Percentiles rank a stretch among this genome's conserved stretches.
Conservation (phyloP, 371 early-diverging fungal species). For the Lichtheimia corymbifera region DNA sequence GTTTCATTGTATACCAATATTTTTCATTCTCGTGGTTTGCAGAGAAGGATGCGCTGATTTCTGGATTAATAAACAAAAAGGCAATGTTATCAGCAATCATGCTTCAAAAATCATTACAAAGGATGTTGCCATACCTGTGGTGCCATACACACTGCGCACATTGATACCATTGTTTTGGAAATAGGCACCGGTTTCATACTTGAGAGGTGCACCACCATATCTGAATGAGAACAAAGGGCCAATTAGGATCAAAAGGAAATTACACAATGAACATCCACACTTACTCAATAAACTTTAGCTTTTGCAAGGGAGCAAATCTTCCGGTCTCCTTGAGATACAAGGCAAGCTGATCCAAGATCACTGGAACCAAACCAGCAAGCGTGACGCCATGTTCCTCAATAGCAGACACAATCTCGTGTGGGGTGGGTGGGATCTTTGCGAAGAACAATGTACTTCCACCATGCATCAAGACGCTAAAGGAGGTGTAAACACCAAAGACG, state of each 20-base stretch:
- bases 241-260: neutral
- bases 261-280: too few species aligned
- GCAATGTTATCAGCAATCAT: neutral
- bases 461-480: neutral
- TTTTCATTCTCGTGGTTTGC: neutral
- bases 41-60: neutral
- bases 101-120: too few species aligned
- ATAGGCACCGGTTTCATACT: conserved; percentile 4
- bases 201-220: conserved; percentile 18
- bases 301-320: too few species aligned
- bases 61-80: neutral
- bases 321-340: conserved; percentile 11
- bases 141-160: conserved; percentile 15
- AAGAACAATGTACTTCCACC: conserved; percentile 15
- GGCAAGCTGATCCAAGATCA: conserved; percentile 9
- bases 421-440: conserved; percentile 6
- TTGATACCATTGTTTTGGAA: conserved; percentile 7
- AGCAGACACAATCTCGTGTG: neutral
- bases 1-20: conserved; percentile 9
- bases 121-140: conserved; percentile 12
- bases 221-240: conserved; percentile 1
- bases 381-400: conserved; percentile 1
- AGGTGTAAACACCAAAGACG: conserved; percentile 12
- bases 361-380: conserved; percentile 2
- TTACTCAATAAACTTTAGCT: too few species aligned